A percentile compares a stretch with the other conserved stretches of the same genome.
phyloP scores from a whole-genome alignment of 2,329 filamentous ascomycete species.

The Gaeumannomyces tritici region DNA sequence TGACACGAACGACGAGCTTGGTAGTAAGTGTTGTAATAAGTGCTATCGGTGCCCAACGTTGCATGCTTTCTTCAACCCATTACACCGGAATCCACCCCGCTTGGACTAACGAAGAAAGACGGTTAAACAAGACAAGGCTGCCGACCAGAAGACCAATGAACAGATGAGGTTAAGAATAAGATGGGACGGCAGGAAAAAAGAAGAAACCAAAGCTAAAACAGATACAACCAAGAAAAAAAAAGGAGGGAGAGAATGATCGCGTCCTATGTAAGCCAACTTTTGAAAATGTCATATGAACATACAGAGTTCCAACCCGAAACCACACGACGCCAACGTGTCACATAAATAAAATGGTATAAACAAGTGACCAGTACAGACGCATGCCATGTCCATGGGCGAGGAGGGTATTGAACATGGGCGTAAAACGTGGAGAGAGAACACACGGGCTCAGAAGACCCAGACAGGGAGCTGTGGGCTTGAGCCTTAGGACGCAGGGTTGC shows the following conservation, averaged over 20 bases:
- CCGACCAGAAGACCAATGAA: background rate
- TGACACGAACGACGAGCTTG: no score
- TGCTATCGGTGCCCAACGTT: background rate
- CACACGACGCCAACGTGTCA: conserved; percentile 1
- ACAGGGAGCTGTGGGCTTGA: background rate
- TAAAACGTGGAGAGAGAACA: background rate
- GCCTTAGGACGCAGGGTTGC: conserved; percentile 21
- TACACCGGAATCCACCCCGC: background rate
- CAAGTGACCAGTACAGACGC: background rate
- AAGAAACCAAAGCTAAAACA: background rate
- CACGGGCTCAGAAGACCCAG: background rate
- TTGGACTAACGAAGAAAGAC: background rate
- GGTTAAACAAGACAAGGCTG: background rate
- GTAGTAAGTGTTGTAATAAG: background rate
- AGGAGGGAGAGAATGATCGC: background rate
- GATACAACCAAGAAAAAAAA: background rate
- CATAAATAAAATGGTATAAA: conserved; percentile 2
- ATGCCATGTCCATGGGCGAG: background rate
- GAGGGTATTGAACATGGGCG: background rate
- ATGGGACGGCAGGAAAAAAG: background rate
- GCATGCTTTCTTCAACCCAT: background rate
- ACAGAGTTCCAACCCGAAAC: background rate
- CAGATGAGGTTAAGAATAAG: background rate
- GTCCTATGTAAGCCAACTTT: background rate
- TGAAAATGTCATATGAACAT: conserved; percentile 1